Conservation (phyloP, 306 rosid species). For the Dryas octopetala region DNA sequence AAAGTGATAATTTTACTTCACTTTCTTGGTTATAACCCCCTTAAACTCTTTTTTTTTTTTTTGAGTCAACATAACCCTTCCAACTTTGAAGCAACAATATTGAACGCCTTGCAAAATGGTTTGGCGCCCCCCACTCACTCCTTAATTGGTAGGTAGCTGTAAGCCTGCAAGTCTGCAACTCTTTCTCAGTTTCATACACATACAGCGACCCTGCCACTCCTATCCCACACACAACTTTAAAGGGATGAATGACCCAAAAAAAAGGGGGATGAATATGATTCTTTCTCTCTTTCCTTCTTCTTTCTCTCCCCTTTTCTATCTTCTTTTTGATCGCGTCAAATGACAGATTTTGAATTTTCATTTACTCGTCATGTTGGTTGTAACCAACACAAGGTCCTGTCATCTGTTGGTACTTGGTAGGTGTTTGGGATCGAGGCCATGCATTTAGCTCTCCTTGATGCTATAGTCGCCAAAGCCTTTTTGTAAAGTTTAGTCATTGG, state of each 20-base stretch:
- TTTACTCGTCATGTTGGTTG: not conserved
- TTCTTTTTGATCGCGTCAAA: not conserved
- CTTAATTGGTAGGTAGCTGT: no score
- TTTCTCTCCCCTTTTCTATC: not conserved
- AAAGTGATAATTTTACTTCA: not conserved
- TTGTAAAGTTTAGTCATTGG: not conserved
- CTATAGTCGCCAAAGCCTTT: not conserved
- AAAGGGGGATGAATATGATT: not conserved
- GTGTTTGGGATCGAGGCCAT: no score
- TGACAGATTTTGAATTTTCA: not conserved
- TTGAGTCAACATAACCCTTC: no score
- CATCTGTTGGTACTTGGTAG: not conserved
- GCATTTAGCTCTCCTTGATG: no score
- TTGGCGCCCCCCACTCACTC: not conserved
- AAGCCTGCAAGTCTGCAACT: not conserved
- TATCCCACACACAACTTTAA: not conserved
- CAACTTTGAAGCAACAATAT: constrained; percentile 10
- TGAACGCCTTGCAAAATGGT: not conserved
- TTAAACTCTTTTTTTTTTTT: no score
- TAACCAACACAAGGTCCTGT: not conserved
- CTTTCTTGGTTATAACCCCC: not conserved
- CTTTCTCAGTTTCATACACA: not conserved
- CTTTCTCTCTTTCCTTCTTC: not conserved
- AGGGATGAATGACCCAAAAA: not conserved
- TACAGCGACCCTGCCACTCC: not conserved